phyloP scores from a whole-genome alignment of 2,329 filamentous ascomycete species.

The Trichophyton equinum region DNA sequence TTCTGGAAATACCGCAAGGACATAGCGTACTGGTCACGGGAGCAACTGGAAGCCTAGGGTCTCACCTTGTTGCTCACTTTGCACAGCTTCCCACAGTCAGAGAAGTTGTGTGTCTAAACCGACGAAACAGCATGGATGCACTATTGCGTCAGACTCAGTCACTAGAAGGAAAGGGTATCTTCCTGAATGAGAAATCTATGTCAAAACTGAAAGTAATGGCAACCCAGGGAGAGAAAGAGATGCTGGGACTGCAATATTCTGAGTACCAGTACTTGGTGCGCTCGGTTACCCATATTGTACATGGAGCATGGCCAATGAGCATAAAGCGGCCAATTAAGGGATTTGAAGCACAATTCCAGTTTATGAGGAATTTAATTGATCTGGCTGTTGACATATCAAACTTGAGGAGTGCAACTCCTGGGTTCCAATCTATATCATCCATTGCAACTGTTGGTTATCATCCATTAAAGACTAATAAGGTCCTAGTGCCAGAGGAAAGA shows the following conservation, averaged over 20 bases:
- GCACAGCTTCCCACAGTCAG: conserved; percentile 21
- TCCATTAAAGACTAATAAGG: conserved; percentile 15
- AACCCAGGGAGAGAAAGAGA: conserved; percentile 36
- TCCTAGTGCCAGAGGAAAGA: conserved; percentile 34
- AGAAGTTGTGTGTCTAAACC: conserved; percentile 38
- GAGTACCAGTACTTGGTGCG: conserved; percentile 30
- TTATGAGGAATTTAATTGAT: conserved; percentile 40
- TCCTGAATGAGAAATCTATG: conserved; percentile 11
- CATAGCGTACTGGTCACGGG: conserved; percentile 32
- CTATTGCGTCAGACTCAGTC: conserved; percentile 26
- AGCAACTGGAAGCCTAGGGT: conserved; percentile 30
- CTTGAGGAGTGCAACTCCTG: conserved; percentile 15
- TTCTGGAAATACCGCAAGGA: not conserved
- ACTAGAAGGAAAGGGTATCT: conserved; percentile 18
- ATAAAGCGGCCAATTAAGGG: conserved; percentile 39
- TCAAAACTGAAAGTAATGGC: conserved; percentile 37
- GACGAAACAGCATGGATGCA: conserved; percentile 21
- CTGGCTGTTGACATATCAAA: conserved; percentile 29
- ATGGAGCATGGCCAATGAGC: conserved; percentile 46
- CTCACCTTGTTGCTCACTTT: conserved; percentile 29
- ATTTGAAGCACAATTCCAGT: conserved; percentile 40
- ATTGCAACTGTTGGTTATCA: conserved; percentile 30
- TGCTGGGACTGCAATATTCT: conserved; percentile 36
- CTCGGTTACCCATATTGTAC: conserved; percentile 39
- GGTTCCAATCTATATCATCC: conserved; percentile 34